These are phyloP conservation scores for Carallia brachiata DNA, from an alignment of 345 rosid species.

Conservation along the genomic window DNA sequence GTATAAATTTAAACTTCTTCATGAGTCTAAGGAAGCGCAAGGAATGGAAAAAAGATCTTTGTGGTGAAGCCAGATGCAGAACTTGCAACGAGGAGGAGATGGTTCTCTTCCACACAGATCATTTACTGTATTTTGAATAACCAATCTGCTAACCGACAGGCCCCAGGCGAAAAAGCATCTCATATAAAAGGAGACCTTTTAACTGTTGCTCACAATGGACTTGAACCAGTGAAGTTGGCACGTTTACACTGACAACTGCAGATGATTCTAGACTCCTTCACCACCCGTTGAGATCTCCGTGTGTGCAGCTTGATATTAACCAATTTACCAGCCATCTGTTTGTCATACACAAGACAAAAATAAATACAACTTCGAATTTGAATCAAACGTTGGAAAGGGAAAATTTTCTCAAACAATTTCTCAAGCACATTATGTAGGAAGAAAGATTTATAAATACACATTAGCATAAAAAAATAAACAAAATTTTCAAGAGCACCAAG, in stretches of 20 bases:
- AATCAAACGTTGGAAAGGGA: background rate
- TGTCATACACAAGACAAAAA: slow-evolving; percentile 10
- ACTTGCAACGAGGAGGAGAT: no score
- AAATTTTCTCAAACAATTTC: background rate
- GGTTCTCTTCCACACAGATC: no score
- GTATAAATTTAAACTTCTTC: no score
- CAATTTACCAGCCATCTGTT: slow-evolving; percentile 84
- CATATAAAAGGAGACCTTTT: background rate
- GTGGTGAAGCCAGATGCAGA: no score
- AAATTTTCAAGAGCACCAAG: background rate
- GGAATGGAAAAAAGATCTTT: no score
- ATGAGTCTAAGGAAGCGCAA: no score
- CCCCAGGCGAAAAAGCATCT: no score
- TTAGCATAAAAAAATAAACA: background rate
- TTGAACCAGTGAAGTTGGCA: slow-evolving; percentile 42
- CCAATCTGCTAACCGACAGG: no score
- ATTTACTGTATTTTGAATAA: no score
- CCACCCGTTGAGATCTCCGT: slow-evolving; percentile 66
- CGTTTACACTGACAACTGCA: slow-evolving; percentile 81
- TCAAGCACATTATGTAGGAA: no score
- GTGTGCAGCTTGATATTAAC: slow-evolving; percentile 82
- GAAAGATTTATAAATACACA: no score
- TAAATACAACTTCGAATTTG: background rate
- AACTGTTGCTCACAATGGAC: background rate
- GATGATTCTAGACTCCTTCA: slow-evolving; percentile 70